Evolutionary conservation across 495 filamentous ascomycete species (phyloP), one percentile per base, ranked within the genome.

Genomic region (Polyplosphaeria fusca): DNA sequence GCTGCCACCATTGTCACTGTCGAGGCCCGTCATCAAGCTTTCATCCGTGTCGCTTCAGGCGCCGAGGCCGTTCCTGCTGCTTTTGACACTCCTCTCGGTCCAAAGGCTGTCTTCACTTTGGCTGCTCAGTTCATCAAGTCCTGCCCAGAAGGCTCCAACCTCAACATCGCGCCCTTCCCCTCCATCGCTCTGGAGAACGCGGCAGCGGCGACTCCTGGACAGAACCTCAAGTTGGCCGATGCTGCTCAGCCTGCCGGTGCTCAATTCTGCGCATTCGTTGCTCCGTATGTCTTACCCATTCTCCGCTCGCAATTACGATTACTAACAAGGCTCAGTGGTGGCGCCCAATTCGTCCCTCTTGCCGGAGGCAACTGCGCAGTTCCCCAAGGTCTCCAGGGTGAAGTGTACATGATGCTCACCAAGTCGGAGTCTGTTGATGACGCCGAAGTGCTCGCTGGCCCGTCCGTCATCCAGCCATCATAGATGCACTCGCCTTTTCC

Each of bases 111-210:
- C 65, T 84, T 84, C 70, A 83, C 82, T 13, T 73, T 85, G 45
- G 82, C 82, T 50, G 77, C 81, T n/a, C 74, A 76, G 27, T 86
- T 86, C 74, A 84, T 86, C 70, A 52, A 61, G 42, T 76, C 73
- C 37, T 86, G 82, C 73, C 82, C 82, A 5, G 67, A 67, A 14
- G 81, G 78, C 47, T 76, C 74, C 62, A 77, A 79, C 66, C 73
- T 85, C n/a, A 73, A 75, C 57, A 68, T 85, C 28, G 73, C 67
- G 5, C 70, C 80, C 16, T 82, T 83, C 77, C 80, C 82, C 2
- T 68, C 77, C 14, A 75, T 85, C 35, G 68, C 73, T 42, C 73
- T 84, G 64, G 70, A 74, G 37, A 69, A 69, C 41, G 71, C 78
- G 27, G 71, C 70, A 30, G 57, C 68, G 28, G 75, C 76, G 20